These are phyloP conservation scores for Coprinopsis strossmayeri DNA, from an alignment of 768 basidiomycete species.

Conservation along the genomic window DNA sequence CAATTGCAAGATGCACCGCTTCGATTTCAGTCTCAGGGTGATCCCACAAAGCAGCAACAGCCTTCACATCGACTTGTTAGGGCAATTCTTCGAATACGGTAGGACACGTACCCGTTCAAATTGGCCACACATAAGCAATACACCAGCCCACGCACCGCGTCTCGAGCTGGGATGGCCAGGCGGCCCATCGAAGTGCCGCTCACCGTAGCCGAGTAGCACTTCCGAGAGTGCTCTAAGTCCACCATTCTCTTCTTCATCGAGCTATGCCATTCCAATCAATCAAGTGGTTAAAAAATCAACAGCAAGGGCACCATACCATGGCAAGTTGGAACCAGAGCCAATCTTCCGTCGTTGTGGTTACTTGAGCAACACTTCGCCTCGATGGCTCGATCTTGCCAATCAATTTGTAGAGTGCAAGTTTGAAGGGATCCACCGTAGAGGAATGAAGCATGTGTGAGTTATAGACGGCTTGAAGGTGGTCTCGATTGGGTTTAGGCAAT, in stretches of 20 bases:
- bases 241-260: constrained; percentile 78
- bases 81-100: neutral
- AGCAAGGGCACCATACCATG: constrained; percentile 42
- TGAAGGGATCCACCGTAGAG: constrained; percentile 88
- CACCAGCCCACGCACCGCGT: constrained; percentile 71
- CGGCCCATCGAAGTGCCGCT: constrained; percentile 74
- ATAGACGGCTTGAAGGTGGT: constrained; percentile 74
- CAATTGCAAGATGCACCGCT: constrained; percentile 90
- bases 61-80: constrained; percentile 35
- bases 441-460: constrained; percentile 89
- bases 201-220: constrained; percentile 69
- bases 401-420: constrained; percentile 91
- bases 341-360: constrained; percentile 92
- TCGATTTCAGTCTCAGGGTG: constrained; percentile 85
- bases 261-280: constrained; percentile 27
- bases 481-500: constrained; percentile 65
- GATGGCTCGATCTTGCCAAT: constrained; percentile 88
- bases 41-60: constrained; percentile 86
- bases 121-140: constrained; percentile 87
- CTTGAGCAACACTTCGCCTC: constrained; percentile 70
- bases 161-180: constrained; percentile 50
- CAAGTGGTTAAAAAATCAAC: neutral
- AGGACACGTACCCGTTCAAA: constrained; percentile 72
- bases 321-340: constrained; percentile 98
- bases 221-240: constrained; percentile 72